Percentiles rank a stretch among this genome's conserved stretches.
These are phyloP conservation scores for Trichosporon sp. DNA, from an alignment of 1,284 basidiomycete genomes.

Conservation along the genomic window DNA sequence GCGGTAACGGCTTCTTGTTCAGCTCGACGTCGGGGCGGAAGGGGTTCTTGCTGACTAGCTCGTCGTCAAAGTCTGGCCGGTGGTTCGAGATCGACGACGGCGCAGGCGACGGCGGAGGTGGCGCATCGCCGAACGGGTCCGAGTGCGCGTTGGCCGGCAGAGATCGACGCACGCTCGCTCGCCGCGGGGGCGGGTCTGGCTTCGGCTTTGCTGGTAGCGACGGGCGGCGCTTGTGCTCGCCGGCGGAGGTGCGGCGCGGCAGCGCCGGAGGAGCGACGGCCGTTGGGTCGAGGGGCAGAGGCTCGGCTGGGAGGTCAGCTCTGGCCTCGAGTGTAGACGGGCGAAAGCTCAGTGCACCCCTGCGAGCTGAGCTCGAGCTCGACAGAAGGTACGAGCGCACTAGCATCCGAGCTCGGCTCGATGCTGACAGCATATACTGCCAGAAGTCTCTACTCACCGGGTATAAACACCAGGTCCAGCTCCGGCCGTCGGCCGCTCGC, in stretches of 20 bases:
- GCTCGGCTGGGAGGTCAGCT: conserved; percentile 16
- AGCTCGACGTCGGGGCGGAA: background rate
- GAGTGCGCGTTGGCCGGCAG: conserved; percentile 5
- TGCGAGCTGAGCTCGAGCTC: background rate
- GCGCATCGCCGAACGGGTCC: conserved; percentile 18
- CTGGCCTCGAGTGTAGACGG: background rate
- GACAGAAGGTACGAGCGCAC: background rate
- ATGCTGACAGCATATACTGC: no score
- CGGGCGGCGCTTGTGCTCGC: background rate
- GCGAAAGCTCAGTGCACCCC: background rate
- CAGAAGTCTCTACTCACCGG: conserved; percentile 10
- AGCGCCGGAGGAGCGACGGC: conserved; percentile 4
- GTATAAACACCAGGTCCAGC: conserved; percentile 20
- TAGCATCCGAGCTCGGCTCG: background rate
- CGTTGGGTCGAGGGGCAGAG: conserved; percentile 15
- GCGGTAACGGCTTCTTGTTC: conserved; percentile 6
- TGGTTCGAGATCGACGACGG: background rate
- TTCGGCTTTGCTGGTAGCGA: background rate
- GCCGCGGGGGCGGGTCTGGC: background rate
- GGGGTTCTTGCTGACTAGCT: conserved; percentile 16
- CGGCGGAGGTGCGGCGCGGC: conserved; percentile 7
- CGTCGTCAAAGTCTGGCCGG: background rate
- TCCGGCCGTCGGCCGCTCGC: conserved; percentile 3
- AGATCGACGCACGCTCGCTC: background rate
- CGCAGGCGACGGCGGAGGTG: background rate